Conservation (phyloP, 139 green algal genomes). For the Chlorella sp. region DNA sequence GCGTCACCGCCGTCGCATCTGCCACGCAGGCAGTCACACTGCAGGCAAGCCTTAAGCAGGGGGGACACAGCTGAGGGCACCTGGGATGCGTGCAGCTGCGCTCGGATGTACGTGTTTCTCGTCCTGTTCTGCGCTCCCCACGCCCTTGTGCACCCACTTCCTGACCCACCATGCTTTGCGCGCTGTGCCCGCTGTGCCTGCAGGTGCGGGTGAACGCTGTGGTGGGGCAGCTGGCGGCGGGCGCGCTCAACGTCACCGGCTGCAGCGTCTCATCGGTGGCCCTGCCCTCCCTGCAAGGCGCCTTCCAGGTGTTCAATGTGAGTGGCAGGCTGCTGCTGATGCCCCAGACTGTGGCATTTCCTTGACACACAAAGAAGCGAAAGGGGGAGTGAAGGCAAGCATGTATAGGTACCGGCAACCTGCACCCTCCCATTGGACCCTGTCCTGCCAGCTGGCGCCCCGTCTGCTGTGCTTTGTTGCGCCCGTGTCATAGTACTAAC, state of each 20-base stretch:
- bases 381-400: too few species aligned
- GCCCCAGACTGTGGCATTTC: background rate
- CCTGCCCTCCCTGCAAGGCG: background rate
- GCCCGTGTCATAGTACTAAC: background rate
- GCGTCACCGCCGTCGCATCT: background rate
- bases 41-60: background rate
- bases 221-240: background rate
- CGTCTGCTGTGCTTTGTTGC: too few species aligned
- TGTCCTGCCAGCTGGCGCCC: too few species aligned
- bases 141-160: background rate
- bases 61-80: background rate
- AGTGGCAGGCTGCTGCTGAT: background rate
- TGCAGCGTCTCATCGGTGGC: background rate
- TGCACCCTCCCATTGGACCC: too few species aligned
- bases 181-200: too few species aligned
- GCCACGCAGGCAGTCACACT: background rate
- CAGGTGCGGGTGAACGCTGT: background rate
- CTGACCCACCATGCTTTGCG: too few species aligned
- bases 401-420: too few species aligned
- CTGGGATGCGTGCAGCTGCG: too few species aligned
- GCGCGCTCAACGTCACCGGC: background rate
- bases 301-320: background rate
- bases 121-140: too few species aligned
- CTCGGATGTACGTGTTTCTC: too few species aligned
- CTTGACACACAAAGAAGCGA: background rate